Base-by-base conservation (phyloP, 2,329 filamentous ascomycete genomes). In the Onygenales sp. region DNA sequence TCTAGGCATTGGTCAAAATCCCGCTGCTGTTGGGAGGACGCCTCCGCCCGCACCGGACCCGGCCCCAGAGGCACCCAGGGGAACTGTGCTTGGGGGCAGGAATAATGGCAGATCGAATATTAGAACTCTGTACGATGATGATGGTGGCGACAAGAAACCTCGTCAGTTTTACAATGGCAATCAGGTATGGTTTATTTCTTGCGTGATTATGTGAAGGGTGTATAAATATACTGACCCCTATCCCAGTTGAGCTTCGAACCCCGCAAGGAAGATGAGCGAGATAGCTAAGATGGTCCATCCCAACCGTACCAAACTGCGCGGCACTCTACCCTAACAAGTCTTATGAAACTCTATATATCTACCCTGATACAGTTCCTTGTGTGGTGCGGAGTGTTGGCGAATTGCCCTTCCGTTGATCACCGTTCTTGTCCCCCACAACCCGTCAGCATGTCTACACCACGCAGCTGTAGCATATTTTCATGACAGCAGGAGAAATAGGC, bases 161-260 rank as follows among this genome's bases (percentile, higher is more conserved):
- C 79, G 83, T 44, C 85, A 94, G 63, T 80, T 94, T 46, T 95
- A 96, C 65, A 96, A 96, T 63, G 91, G 91, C 1, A 96, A 95
- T 64, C 88, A 88, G 66, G 87, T 91, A 75, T 70, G 81, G 72
- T 70, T 74, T 61, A 52, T 53, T 3, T 36, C 33, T 27, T 27
- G 3, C 21, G 4, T 27, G 21, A 27, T 5, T 27, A 27, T 27
- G 21, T 27, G 21, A 27, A 4, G 3, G 21, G 21, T 27, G 3
- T 27, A 27, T 3, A 4, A 27, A 4, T 5, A 27, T 27, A 27
- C 21, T 27, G 1, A 27, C 21, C 51, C 60, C 39, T 51, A 2
- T 11, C 44, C 50, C 58, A 87, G 83, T 67, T 85, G 52, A 87
- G 86, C 59, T 87, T 87, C 58, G 80, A 87, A 64, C 81, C 84